Base-by-base conservation (phyloP, 257 asterid species). In the Knoxia roxburghii region DNA sequence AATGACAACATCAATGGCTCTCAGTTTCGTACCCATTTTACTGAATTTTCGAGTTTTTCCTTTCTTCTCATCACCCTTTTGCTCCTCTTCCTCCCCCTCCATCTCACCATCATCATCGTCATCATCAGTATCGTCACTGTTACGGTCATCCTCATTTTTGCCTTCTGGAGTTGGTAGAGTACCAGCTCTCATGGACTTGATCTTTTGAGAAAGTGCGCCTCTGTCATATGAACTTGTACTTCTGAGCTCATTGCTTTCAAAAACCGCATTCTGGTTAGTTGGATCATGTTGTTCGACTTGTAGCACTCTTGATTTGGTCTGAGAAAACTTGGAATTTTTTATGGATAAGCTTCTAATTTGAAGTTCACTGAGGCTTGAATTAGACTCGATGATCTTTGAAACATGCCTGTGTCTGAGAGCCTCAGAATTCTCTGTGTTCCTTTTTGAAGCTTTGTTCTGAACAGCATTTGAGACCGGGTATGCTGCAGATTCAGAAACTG, bases 261-360 rank as follows among this genome's bases (percentile, higher is more conserved):
- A 40, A 15, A 17, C 20, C 17, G 40, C 41, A 37, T 23, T 41
- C n/a, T 45, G 39, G 43, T 40, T 30, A 11, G 63, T 7, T 37
- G 68, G 46, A 70, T 33, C 33, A 51, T 55, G 18, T 27, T 35
- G 69, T 65, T 70, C 74, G 8, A 70, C 63, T 50, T 70, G 56
- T 40, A 70, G 14, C 60, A 70, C 69, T 51, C 74, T 70, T n/a
- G 74, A 70, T 70, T 70, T 70, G 2, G 69, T 39, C 27, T 39
- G 74, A 17, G 68, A 29, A 39, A 17, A 70, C 55, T 20, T 53
- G 32, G 46, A 9, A 23, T n/a, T 61, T 26, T 14, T 45, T 43
- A 8, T 50, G 26, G 69, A 51, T 18, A 35, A 14, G 29, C 11
- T 52, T 17, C n/a, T 26, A 14, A 61, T 7, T 9, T 37, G 69